Percentiles rank a stretch among this genome's conserved stretches.
Conservation (phyloP, 139 green algal species). For the Auxenochlorella protothecoides region DNA sequence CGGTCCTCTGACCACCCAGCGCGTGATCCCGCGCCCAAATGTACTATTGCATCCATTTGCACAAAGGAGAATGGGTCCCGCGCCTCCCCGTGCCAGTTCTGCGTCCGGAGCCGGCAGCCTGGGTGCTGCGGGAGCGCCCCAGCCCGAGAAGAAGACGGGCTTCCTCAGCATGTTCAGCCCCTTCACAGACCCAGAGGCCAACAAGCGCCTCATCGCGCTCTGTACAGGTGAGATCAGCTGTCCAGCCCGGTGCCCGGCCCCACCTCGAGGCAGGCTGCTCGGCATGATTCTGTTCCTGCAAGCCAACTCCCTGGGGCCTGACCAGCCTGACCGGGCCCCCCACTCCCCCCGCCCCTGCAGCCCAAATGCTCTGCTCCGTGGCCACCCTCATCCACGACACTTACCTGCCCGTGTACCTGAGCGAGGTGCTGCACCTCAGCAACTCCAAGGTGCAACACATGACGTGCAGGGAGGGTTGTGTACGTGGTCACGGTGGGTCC, state of each 20-base stretch:
- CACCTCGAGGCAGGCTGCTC: neutral
- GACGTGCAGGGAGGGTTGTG: too few relatives aligned
- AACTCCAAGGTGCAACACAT: constrained; percentile 29
- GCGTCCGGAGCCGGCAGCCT: too few relatives aligned
- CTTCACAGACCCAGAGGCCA: constrained; percentile 35
- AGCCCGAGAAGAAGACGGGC: too few relatives aligned
- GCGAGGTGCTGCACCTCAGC: constrained; percentile 60
- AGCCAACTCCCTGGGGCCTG: neutral
- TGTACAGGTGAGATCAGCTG: constrained; percentile 8
- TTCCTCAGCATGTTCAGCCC: constrained; percentile 6
- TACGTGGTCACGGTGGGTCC: too few relatives aligned
- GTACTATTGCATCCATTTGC: too few relatives aligned
- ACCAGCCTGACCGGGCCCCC: neutral
- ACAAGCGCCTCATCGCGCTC: constrained; percentile 53
- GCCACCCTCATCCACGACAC: constrained; percentile 82
- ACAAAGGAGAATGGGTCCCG: too few relatives aligned
- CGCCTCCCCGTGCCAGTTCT: too few relatives aligned
- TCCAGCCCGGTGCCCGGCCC: neutral
- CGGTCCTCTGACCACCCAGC: too few relatives aligned
- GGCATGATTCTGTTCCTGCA: neutral
- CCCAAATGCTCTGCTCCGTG: constrained; percentile 67
- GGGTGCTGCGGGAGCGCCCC: too few relatives aligned
- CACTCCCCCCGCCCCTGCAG: neutral
- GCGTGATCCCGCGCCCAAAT: too few relatives aligned
- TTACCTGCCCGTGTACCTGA: constrained; percentile 77